A percentile compares a stretch with the other conserved stretches of the same genome.
These are phyloP conservation scores for Fusarium papillatum DNA, from an alignment of 2,329 filamentous ascomycete species.

Conservation along the genomic window DNA sequence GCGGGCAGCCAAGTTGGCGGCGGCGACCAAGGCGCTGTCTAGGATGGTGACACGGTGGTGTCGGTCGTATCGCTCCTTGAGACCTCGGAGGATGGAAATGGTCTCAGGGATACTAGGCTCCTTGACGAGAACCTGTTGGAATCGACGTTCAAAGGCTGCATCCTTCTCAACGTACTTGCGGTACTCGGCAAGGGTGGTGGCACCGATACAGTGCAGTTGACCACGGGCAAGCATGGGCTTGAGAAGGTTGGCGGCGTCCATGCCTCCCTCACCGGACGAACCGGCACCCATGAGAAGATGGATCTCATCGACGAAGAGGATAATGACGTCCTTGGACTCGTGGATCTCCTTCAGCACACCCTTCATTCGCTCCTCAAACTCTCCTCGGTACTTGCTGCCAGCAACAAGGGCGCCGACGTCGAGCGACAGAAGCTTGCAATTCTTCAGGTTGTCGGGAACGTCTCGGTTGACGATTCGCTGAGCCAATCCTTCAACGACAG, in stretches of 20 bases:
- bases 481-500: slow-evolving; percentile 95
- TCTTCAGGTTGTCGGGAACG: slow-evolving; percentile 94
- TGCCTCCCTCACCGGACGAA: slow-evolving; percentile 93
- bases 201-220: slow-evolving; percentile 97
- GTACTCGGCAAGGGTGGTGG: slow-evolving; percentile 95
- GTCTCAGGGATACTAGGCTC: slow-evolving; percentile 92
- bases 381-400: slow-evolving; percentile 97
- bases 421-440: slow-evolving; percentile 93
- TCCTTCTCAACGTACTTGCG: slow-evolving; percentile 99
- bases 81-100: slow-evolving; percentile 95
- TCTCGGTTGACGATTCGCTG: slow-evolving; percentile 97
- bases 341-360: slow-evolving; percentile 97
- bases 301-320: slow-evolving; percentile 98
- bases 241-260: slow-evolving; percentile 97
- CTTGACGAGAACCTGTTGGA: slow-evolving; percentile 98
- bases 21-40: slow-evolving; percentile 91
- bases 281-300: slow-evolving; percentile 98
- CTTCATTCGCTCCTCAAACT: slow-evolving; percentile 99
- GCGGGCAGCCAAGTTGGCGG: slow-evolving; percentile 91
- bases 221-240: slow-evolving; percentile 99
- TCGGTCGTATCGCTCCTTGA: slow-evolving; percentile 98
- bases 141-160: slow-evolving; percentile 96
- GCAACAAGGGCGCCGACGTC: slow-evolving; percentile 96
- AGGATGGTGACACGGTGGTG: slow-evolving; percentile 98
- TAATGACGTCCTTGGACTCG: slow-evolving; percentile 95